Base-by-base conservation (phyloP, 257 asterid species). In the Verbena officinalis region DNA sequence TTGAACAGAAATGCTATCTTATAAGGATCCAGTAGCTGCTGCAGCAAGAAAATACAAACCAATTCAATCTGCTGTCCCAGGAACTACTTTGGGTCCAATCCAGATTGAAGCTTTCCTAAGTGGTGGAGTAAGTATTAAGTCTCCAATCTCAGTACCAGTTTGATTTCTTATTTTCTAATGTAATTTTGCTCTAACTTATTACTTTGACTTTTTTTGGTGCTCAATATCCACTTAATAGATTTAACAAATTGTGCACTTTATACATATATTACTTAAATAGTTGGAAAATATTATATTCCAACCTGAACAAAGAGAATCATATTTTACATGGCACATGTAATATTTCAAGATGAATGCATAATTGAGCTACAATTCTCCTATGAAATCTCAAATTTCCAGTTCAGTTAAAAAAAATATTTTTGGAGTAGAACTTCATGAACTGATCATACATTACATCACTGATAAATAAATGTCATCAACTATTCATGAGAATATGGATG, bases 31-130 rank as follows among this genome's bases (percentile, higher is more conserved):
- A 69, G 80, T 88, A 49, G 99, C 97, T 65, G 96, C 96, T 55
- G 78, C 97, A 31, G 97, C 99, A n/a, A 81, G 85, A 75, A 86
- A 69, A 64, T 90, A 90, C 80, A 90, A 90, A 79, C 99, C 99
- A 50, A 88, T 94, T 59, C 99, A 94, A 75, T 94, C 99, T 66
- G 99, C 99, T 74, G 99, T 90, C 65, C 99, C 99, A 11, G 99
- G 99, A 77, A 94, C 99, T 60, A 94, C 99, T 14, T 80, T 94
- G 83, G 99, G 99, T 51, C 99, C 99, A 8, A 94, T 94, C 73
- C 88, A 80, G 72, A 90, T 94, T 64, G 89, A 94, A 72, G 97
- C 99, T 71, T 94, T 94, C 87, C 79, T 87, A 46, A 67, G 93
- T 65, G 96, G 97, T 65, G 97, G 96, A 74, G 99, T 90, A 78